Evolutionary conservation across 2,329 filamentous ascomycete genomes (phyloP), one percentile per base, ranked within the genome.

Genomic region (Talaromyces islandicus): DNA sequence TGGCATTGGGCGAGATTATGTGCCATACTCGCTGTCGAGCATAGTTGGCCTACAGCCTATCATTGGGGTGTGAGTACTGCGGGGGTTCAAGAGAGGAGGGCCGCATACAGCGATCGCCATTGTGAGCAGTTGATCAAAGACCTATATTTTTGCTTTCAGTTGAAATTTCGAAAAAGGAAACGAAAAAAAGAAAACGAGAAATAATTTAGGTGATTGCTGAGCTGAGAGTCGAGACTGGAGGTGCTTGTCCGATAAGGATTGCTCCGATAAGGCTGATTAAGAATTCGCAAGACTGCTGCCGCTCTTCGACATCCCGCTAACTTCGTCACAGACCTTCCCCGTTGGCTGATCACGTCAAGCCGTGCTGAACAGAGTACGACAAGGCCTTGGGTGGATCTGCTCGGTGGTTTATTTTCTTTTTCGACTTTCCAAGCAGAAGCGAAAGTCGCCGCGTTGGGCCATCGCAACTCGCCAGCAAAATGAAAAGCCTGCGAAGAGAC

Each of bases 21-120:
- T 65, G 83, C 77, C 80, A 94, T 86, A 64, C 85, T 89, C 63
- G 87, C 82, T 61, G 91, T 95, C 41, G 92, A 92, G 77, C 91
- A 92, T 75, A 97, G 85, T 77, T 97, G 93, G 35, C 92, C 92
- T 52, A 96, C 82, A 65, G 92, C 92, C 91, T 95, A 68, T 57
- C 27, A 54, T 24, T 60, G 52, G 41, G 48, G 43, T 14, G 21
- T 63, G 56, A 61, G 57, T 54, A 29, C 43, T 52, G 54, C 21
- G 43, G 48, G 38, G 11, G 19, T 58, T 67, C 46, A 65, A 55
- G 35, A 4, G 32, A 55, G 51, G 25, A 25, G 12, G 48, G 5
- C 7, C 29, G 24, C 56, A 30, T 54, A 56, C 60, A 50, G 57
- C 38, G 54, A 58, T 62, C 14, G 57, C 53, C 60, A 62, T 62